Evolutionary conservation across 768 basidiomycete species (phyloP).

Genomic region (Lentinula raphanica): DNA sequence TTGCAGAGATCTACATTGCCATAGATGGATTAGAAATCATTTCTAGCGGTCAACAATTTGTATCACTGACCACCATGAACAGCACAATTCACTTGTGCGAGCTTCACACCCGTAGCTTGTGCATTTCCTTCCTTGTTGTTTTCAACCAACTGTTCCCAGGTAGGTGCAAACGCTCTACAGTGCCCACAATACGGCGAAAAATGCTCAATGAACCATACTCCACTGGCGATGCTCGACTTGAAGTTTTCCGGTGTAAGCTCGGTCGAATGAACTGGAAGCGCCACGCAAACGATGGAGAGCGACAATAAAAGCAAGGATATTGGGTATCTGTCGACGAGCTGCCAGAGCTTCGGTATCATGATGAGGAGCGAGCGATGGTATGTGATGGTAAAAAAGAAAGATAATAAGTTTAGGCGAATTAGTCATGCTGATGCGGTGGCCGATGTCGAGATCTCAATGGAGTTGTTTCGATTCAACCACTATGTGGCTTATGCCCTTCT

Average conservation of each 20-base stretch:
- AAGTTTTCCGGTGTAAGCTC: conserved; percentile 48
- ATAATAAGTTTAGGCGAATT: neutral
- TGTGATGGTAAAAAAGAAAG: neutral
- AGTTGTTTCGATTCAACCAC: conserved; percentile 51
- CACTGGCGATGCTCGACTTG: conserved; percentile 40
- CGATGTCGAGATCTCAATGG: conserved; percentile 31
- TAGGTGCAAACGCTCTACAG: conserved; percentile 74
- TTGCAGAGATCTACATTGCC: conserved; percentile 65
- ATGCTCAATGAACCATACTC: conserved; percentile 82
- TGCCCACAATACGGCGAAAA: conserved; percentile 85
- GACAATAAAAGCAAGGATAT: neutral
- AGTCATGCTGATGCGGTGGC: neutral
- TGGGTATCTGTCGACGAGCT: neutral
- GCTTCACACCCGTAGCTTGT: conserved; percentile 37
- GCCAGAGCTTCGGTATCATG: conserved; percentile 4
- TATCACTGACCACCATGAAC: conserved; percentile 65
- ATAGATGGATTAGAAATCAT: neutral
- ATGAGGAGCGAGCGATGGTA: no score
- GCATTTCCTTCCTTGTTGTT: conserved; percentile 38
- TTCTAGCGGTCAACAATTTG: neutral
- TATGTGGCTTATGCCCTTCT: conserved; percentile 55
- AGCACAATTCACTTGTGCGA: conserved; percentile 82
- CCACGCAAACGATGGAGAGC: neutral
- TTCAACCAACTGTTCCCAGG: conserved; percentile 67
- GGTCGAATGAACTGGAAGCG: conserved; percentile 4